A percentile compares a stretch with the other conserved stretches of the same genome.
phyloP scores from a whole-genome alignment of 225 moss, liverwort and hornwort genomes.

The Bryum argenteum region DNA sequence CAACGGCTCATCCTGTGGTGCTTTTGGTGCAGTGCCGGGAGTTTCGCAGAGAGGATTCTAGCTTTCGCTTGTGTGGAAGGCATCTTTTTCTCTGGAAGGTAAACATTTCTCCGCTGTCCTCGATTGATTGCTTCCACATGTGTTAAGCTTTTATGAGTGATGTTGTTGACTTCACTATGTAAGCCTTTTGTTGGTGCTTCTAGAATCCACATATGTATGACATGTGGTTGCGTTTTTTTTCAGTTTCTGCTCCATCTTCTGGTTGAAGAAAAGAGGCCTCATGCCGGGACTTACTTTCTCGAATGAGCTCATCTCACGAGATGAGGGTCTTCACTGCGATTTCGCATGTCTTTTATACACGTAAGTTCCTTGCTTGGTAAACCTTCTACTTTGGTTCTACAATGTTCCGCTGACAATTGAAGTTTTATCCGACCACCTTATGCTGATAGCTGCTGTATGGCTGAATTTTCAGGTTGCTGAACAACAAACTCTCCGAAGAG shows the following conservation, averaged over 20 bases:
- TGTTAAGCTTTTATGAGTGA: background rate
- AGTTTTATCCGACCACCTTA: too few relatives aligned
- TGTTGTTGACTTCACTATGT: background rate
- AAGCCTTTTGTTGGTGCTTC: background rate
- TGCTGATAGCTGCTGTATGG: too few relatives aligned
- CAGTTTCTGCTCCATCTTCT: constrained; percentile 97
- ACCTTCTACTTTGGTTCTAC: background rate
- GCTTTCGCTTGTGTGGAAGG: constrained; percentile 98
- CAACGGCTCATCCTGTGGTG: background rate
- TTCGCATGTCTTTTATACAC: constrained; percentile 90
- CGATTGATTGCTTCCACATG: background rate
- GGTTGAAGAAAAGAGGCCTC: constrained; percentile 87
- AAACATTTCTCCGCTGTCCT: background rate
- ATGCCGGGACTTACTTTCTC: constrained; percentile 98
- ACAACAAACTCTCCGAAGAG: constrained; percentile 71
- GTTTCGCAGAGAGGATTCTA: constrained; percentile 85
- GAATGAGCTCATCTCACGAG: constrained; percentile 93
- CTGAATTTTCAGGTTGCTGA: constrained; percentile 53
- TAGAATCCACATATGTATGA: background rate
- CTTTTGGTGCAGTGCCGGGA: constrained; percentile 41
- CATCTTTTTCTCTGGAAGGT: constrained; percentile 97
- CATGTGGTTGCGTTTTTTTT: background rate
- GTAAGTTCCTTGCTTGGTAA: constrained; percentile 35
- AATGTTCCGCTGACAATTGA: background rate
- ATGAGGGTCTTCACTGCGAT: constrained; percentile 94